Conservation (phyloP, 1,284 basidiomycete species). For the Ustilago loliicola region DNA sequence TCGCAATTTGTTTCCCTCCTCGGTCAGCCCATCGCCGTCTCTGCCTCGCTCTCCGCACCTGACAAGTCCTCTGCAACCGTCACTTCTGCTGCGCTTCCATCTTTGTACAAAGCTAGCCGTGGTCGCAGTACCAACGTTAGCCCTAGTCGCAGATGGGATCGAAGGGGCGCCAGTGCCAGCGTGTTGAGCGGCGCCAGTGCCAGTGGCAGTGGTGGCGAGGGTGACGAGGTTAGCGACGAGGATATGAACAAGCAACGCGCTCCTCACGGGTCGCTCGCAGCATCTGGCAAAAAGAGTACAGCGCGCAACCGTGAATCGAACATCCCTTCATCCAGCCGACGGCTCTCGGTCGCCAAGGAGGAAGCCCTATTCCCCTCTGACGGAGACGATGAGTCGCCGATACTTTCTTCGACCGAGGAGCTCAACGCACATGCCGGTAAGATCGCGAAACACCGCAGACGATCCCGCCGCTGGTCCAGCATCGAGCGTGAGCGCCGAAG, state of each 20-base stretch:
- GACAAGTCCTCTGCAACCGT: slow-evolving; percentile 26
- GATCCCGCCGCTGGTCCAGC: slow-evolving; percentile 49
- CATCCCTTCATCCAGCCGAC: slow-evolving; percentile 13
- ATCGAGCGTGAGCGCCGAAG: slow-evolving; percentile 50
- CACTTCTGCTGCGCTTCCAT: slow-evolving; percentile 38
- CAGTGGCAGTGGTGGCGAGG: slow-evolving; percentile 49
- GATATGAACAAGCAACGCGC: not conserved
- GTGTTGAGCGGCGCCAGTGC: slow-evolving; percentile 50
- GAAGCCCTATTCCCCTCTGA: slow-evolving; percentile 49
- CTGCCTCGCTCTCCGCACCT: slow-evolving; percentile 39
- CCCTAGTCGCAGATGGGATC: slow-evolving; percentile 56
- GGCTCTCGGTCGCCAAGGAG: slow-evolving; percentile 32
- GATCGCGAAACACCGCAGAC: slow-evolving; percentile 5
- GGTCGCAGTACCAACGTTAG: slow-evolving; percentile 56
- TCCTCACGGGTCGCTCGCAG: not conserved
- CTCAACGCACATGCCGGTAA: not conserved
- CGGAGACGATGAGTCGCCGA: slow-evolving; percentile 45
- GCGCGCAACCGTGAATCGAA: not conserved
- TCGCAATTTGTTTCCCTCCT: slow-evolving; percentile 39
- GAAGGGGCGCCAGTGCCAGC: slow-evolving; percentile 51
- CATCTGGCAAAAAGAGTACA: not conserved
- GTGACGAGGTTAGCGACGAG: slow-evolving; percentile 30
- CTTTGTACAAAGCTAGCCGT: slow-evolving; percentile 50
- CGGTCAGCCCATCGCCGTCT: slow-evolving; percentile 31
- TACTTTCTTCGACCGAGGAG: slow-evolving; percentile 27